phyloP scores from a whole-genome alignment of 208 protist genomes.

The Leishmania arabica region DNA sequence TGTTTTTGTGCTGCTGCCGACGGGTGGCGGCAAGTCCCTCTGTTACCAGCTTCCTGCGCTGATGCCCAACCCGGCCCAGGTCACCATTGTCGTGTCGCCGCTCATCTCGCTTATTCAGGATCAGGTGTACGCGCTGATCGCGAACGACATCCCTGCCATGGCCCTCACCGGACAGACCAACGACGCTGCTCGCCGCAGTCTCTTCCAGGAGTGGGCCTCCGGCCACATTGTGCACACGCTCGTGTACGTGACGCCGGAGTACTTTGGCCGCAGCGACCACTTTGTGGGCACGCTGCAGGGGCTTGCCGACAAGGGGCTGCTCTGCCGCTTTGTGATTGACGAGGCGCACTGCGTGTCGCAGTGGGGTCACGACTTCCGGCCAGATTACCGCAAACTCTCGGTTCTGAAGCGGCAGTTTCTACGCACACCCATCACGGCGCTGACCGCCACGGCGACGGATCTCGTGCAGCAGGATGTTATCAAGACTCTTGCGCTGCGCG shows the following conservation, averaged over 20 bases:
- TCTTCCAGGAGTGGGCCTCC: constrained; percentile 73
- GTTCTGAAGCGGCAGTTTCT: constrained; percentile 78
- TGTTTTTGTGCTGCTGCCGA: constrained; percentile 95
- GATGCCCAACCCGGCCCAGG: constrained; percentile 79
- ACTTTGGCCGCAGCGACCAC: constrained; percentile 84
- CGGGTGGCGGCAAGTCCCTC: constrained; percentile 96
- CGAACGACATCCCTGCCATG: constrained; percentile 84
- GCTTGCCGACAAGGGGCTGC: constrained; percentile 52
- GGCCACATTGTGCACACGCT: constrained; percentile 65
- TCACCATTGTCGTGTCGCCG: constrained; percentile 95
- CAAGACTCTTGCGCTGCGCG: constrained; percentile 56
- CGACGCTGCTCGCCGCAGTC: constrained; percentile 49
- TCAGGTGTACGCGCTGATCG: constrained; percentile 89
- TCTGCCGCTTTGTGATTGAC: constrained; percentile 92
- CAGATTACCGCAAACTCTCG: constrained; percentile 77
- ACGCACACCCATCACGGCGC: constrained; percentile 69
- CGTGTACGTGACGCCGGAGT: constrained; percentile 90
- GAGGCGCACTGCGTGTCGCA: constrained; percentile 97
- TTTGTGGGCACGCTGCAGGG: constrained; percentile 60
- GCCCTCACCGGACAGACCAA: constrained; percentile 79
- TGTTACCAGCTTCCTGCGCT: constrained; percentile 96
- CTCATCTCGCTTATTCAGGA: constrained; percentile 98
- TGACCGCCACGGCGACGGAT: constrained; percentile 87
- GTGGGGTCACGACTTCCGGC: constrained; percentile 97
- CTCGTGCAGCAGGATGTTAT: constrained; percentile 91